Evolutionary conservation across 192 early-diverging fungal genomes (phyloP).

Genomic region (Dissophora globulifera): DNA sequence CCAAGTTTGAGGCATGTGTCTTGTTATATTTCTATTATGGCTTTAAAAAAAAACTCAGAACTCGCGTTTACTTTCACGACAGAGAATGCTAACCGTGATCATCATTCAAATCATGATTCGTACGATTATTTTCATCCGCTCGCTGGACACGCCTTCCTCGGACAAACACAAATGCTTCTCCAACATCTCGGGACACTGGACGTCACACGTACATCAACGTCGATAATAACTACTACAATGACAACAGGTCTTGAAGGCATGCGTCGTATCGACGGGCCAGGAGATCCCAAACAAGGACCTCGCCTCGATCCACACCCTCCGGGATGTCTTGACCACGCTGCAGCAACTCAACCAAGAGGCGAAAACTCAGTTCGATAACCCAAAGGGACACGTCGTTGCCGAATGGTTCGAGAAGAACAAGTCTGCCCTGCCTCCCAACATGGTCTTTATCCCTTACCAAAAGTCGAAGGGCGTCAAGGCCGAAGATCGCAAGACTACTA

Average conservation of each 20-base stretch:
- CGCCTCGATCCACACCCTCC: slow-evolving; percentile 31
- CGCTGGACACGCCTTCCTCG: no score
- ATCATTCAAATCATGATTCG: no score
- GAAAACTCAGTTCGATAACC: slow-evolving; percentile 9
- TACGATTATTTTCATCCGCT: no score
- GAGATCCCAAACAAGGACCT: slow-evolving; percentile 52
- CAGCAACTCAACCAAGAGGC: slow-evolving; percentile 12
- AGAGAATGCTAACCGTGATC: no score
- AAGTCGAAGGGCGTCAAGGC: slow-evolving; percentile 51
- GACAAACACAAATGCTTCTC: no score
- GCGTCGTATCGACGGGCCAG: slow-evolving; percentile 32
- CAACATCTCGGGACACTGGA: no score
- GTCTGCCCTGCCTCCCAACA: slow-evolving; percentile 46
- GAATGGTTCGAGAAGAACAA: slow-evolving; percentile 56
- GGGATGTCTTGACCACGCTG: slow-evolving; percentile 22
- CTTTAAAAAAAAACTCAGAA: no score
- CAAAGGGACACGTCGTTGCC: slow-evolving; percentile 53
- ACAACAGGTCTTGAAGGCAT: slow-evolving; percentile 44
- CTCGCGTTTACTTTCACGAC: no score
- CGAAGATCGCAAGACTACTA: slow-evolving; percentile 45
- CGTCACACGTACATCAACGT: no score
- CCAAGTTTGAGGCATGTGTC: slow-evolving; percentile 43
- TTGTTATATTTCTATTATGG: no score
- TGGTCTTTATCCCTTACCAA: slow-evolving; percentile 53
- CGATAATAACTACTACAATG: neutral